Conservation (phyloP, 306 rosid species). For the Fagus crenata region DNA sequence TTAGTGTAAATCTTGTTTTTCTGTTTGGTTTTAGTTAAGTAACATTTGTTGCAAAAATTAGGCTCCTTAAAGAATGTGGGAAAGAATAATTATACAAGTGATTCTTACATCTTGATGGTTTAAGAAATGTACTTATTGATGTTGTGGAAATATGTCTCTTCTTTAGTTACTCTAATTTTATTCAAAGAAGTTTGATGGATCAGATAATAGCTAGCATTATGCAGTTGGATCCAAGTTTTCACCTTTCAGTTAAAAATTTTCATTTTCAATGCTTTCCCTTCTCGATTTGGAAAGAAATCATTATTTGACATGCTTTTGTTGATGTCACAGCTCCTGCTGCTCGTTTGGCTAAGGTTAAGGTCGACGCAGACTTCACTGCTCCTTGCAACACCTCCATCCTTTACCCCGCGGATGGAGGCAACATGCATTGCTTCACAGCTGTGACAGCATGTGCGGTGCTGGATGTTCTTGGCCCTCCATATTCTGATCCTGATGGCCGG, state of each 20-base stretch:
- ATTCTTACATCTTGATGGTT: not conserved
- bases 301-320: conserved; percentile 18
- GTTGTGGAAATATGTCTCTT: not conserved
- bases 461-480: conserved; percentile 98
- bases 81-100: not conserved
- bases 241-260: not conserved
- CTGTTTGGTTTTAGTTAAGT: not conserved
- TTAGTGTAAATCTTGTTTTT: not conserved
- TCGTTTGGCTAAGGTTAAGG: conserved; percentile 76
- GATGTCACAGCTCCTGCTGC: conserved; percentile 35
- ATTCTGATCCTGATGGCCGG: conserved; percentile 72
- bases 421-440: conserved; percentile 92
- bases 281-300: not conserved
- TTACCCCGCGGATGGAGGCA: conserved; percentile 90
- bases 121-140: not conserved
- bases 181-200: not conserved
- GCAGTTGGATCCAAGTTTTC: not conserved
- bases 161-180: not conserved
- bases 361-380: conserved; percentile 63
- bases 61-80: not conserved
- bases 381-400: conserved; percentile 79
- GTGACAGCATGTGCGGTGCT: conserved; percentile 89
- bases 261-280: not conserved
- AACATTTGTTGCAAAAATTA: not conserved
- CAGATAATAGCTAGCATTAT: not conserved